Conservation (phyloP, 768 basidiomycete genomes). For the Suillus bovinus region DNA sequence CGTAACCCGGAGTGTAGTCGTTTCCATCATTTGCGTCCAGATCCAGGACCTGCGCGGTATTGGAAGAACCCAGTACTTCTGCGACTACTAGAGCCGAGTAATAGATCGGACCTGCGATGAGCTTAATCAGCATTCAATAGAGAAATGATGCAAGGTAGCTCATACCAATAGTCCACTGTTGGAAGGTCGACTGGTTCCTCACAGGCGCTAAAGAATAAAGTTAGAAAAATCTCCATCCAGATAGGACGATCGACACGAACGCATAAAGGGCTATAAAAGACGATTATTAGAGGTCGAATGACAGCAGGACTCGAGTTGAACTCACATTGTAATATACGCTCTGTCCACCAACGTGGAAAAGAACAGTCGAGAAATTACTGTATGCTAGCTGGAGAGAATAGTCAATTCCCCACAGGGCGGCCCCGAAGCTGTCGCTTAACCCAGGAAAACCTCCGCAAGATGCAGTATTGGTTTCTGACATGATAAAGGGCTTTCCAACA, state of each 20-base stretch:
- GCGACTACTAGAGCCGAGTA: constrained; percentile 72
- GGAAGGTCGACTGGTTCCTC: constrained; percentile 54
- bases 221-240: background rate
- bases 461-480: constrained; percentile 61
- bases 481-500: constrained; percentile 44
- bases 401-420: constrained; percentile 52
- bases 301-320: constrained; percentile 5
- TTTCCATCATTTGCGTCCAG: constrained; percentile 51
- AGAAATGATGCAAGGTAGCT: background rate
- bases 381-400: constrained; percentile 54
- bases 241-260: constrained; percentile 16
- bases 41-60: constrained; percentile 67
- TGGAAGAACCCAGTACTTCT: constrained; percentile 68
- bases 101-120: constrained; percentile 50
- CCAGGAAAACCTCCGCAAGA: constrained; percentile 50
- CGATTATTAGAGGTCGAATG: constrained; percentile 3
- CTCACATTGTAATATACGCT: constrained; percentile 64
- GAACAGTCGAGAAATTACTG: constrained; percentile 43
- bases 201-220: constrained; percentile 44
- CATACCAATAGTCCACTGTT: constrained; percentile 65
- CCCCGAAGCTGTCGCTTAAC: constrained; percentile 59
- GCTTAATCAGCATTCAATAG: background rate
- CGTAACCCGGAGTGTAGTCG: constrained; percentile 57
- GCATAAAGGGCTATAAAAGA: constrained; percentile 39
- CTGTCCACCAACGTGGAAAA: constrained; percentile 61